Base-by-base conservation (phyloP, 2,329 filamentous ascomycete genomes). In the Elsinoe arachidis region DNA sequence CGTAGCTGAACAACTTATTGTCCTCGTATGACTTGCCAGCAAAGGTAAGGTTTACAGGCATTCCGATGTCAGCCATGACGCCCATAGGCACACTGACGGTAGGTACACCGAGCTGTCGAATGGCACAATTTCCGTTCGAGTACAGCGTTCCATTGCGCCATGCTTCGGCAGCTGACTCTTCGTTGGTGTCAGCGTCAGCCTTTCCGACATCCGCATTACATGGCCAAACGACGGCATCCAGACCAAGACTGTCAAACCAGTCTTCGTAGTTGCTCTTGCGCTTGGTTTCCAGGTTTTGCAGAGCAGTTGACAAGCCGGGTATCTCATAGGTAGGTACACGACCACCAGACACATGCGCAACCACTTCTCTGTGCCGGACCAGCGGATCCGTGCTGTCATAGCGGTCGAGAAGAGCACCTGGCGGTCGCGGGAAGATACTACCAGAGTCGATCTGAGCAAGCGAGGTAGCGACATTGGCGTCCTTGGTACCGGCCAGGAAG, bases 61-160 rank as follows among this genome's bases (percentile, higher is more conserved):
- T 80, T 0, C 64, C 60, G 47, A 70, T 76, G 7, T 73, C 69
- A 1, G 60, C 63, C 69, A 80, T 72, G 1, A 72, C 58, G 0
- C 79, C 79, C 79, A 82, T 82, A 0, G 78, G 74, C 0, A 81
- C 76, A 0, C 73, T 77, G 1, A 82, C 72, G 0, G 76, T 79
- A 0, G 80, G 80, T 0, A 82, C 72, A 0, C 80, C 80, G 1
- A 81, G 68, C 56, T 82, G 79, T 10, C 79, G 69, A 1, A 83
- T 68, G 0, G 75, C 76, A 1, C 78, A 68, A 54, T 80, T 80
- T 0, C 79, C 79, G 56, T 81, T 79, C 0, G 73, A 75, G 58
- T 81, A 82, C 39, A 73, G 74, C 3, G 81, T 73, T 0, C 80
- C 80, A 49, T 81, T 79, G 26, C 69, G 70, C 58, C 75, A 69